A percentile compares a stretch with the other conserved stretches of the same genome.
phyloP scores from a whole-genome alignment of 768 basidiomycete genomes.

The Tricholoma hemisulphureum region DNA sequence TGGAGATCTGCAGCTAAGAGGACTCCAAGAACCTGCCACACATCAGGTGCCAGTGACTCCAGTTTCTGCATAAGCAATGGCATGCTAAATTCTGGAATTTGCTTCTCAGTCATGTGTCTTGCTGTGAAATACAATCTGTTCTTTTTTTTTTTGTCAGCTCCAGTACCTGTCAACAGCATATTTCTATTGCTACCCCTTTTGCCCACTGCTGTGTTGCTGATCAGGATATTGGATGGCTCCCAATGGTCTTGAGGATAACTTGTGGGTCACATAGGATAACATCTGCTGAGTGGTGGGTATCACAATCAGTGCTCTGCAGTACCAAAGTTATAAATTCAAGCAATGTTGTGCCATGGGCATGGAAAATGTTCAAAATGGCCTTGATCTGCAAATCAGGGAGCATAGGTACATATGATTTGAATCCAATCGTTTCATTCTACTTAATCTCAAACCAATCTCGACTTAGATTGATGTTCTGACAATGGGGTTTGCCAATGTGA shows the following conservation, averaged over 20 bases:
- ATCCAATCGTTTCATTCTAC: neutral
- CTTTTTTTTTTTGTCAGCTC: neutral
- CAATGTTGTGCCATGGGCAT: neutral
- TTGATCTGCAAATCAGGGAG: neutral
- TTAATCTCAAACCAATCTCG: neutral
- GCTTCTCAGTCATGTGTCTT: neutral
- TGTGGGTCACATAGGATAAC: neutral
- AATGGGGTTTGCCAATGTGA: neutral
- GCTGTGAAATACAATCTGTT: neutral
- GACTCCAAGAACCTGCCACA: neutral
- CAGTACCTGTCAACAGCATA: neutral
- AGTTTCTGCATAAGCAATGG: neutral
- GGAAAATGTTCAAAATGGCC: neutral
- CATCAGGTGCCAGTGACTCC: neutral
- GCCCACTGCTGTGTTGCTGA: neutral
- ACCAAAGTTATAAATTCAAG: neutral
- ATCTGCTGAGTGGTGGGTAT: neutral
- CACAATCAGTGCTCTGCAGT: neutral
- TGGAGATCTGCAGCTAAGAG: neutral
- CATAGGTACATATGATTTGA: neutral
- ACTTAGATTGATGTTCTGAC: neutral
- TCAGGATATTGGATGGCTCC: neutral
- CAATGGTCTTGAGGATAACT: neutral
- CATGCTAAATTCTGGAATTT: neutral
- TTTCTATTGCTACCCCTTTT: neutral